Evolutionary conservation across 1,284 basidiomycete species (phyloP).

Genomic region (Rhodotorula sp.): DNA sequence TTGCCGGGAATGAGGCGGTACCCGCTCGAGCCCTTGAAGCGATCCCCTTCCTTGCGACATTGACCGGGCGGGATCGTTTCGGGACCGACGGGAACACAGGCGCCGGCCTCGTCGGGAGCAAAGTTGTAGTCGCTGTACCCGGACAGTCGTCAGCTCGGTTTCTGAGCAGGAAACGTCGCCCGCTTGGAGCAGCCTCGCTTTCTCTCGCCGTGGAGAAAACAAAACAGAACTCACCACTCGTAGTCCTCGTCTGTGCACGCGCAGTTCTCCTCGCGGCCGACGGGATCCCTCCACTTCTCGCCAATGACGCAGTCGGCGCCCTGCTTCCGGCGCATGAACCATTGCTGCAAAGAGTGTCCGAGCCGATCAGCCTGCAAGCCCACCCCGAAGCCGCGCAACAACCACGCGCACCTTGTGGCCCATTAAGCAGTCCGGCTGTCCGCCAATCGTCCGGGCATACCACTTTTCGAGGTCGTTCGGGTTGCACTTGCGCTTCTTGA

Average conservation of each 20-base stretch:
- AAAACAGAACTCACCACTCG: constrained; percentile 68
- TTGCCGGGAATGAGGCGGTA: constrained; percentile 92
- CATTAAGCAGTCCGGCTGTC: constrained; percentile 81
- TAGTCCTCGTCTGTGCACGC: constrained; percentile 82
- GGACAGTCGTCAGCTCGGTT: background rate
- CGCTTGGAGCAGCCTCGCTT: too few relatives aligned
- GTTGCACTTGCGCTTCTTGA: constrained; percentile 68
- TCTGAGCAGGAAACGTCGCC: background rate
- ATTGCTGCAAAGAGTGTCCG: constrained; percentile 63
- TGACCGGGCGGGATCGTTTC: constrained; percentile 78
- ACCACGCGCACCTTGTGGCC: constrained; percentile 73
- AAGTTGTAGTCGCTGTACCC: constrained; percentile 80
- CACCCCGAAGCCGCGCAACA: background rate
- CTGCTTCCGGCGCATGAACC: constrained; percentile 81
- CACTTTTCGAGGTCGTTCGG: constrained; percentile 81
- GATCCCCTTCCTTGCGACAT: constrained; percentile 65
- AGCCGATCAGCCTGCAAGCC: constrained; percentile 4
- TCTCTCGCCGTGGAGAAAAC: too few relatives aligned
- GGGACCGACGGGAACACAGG: constrained; percentile 78
- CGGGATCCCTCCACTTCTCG: constrained; percentile 82
- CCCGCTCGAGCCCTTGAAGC: constrained; percentile 84
- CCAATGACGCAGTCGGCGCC: constrained; percentile 89
- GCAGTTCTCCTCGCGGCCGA: constrained; percentile 78
- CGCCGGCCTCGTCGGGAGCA: constrained; percentile 62
- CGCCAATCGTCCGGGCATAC: constrained; percentile 69